Percentiles rank a stretch among this genome's conserved stretches.
phyloP scores from a whole-genome alignment of 179 eudicot genomes.

The Spinacia oleracea region DNA sequence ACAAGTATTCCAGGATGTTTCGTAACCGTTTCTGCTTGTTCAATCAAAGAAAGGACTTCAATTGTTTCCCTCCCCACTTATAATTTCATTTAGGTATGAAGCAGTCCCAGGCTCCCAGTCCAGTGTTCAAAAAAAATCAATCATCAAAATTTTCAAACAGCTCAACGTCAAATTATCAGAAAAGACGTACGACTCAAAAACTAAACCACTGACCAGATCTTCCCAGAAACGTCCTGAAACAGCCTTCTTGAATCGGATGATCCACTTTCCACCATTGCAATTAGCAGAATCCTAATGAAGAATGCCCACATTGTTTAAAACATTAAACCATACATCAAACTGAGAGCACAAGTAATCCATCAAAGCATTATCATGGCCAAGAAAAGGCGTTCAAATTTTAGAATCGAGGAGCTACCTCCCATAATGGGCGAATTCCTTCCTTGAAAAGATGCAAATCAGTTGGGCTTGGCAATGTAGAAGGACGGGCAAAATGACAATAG shows the following conservation, averaged over 20 bases:
- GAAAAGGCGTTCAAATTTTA: neutral
- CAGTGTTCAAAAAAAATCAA: neutral
- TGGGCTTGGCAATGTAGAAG: slow-evolving; percentile 80
- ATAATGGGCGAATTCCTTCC: slow-evolving; percentile 91
- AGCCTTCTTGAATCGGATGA: slow-evolving; percentile 85
- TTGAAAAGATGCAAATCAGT: slow-evolving; percentile 98
- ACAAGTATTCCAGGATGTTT: neutral
- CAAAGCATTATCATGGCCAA: neutral
- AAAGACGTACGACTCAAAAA: neutral
- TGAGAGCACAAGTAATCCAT: no score
- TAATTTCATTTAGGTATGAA: neutral
- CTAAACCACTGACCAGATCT: slow-evolving; percentile 65
- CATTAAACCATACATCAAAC: neutral
- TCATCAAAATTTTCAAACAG: neutral
- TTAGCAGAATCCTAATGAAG: slow-evolving; percentile 81
- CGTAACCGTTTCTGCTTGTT: neutral
- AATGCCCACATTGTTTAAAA: slow-evolving; percentile 2
- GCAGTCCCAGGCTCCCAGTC: neutral
- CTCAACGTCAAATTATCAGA: neutral
- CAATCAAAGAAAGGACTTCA: neutral
- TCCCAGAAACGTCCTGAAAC: slow-evolving; percentile 98
- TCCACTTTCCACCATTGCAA: slow-evolving; percentile 98
- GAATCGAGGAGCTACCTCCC: slow-evolving; percentile 68
- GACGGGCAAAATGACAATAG: slow-evolving; percentile 92
- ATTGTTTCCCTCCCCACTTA: neutral